Percentiles rank a stretch among this genome's conserved stretches.
Evolutionary conservation across 176 grass and related monocot species (phyloP).

Genomic region (Bothriochloa decipiens): DNA sequence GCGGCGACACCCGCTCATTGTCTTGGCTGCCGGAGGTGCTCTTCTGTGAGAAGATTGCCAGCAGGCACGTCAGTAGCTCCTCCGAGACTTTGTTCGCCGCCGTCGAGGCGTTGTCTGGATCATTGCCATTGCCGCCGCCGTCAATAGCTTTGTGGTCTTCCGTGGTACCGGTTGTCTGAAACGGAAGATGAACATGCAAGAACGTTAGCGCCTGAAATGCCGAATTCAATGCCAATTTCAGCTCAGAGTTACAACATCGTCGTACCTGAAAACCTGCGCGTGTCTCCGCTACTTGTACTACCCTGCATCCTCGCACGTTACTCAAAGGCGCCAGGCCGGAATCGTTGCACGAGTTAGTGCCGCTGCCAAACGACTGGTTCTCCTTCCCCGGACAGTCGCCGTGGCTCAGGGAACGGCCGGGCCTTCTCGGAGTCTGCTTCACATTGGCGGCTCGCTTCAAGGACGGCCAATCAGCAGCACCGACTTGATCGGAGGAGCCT

Average conservation of each 20-base stretch:
- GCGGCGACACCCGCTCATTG: constrained; percentile 44
- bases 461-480: constrained; percentile 38
- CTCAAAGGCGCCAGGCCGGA: constrained; percentile 44
- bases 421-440: constrained; percentile 47
- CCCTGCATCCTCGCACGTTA: constrained; percentile 38
- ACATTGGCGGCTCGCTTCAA: constrained; percentile 31
- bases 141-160: constrained; percentile 29
- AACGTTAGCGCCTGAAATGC: constrained; percentile 1
- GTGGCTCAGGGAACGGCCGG: constrained; percentile 18
- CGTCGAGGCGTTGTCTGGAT: constrained; percentile 37
- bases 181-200: constrained; percentile 12
- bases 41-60: constrained; percentile 67
- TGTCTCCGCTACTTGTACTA: constrained; percentile 31
- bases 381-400: constrained; percentile 64
- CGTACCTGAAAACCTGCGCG: constrained; percentile 44
- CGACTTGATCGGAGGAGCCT: too few relatives aligned
- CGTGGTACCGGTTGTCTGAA: constrained; percentile 47
- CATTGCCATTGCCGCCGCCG: constrained; percentile 16
- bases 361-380: constrained; percentile 50
- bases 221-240: background rate
- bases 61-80: constrained; percentile 71
- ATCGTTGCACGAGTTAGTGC: constrained; percentile 51
- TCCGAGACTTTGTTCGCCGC: constrained; percentile 68
- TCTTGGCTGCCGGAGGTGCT: constrained; percentile 46
- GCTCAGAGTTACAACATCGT: background rate